Base-by-base conservation (phyloP, 2,329 filamentous ascomycete genomes). In the Penicillium sp. region DNA sequence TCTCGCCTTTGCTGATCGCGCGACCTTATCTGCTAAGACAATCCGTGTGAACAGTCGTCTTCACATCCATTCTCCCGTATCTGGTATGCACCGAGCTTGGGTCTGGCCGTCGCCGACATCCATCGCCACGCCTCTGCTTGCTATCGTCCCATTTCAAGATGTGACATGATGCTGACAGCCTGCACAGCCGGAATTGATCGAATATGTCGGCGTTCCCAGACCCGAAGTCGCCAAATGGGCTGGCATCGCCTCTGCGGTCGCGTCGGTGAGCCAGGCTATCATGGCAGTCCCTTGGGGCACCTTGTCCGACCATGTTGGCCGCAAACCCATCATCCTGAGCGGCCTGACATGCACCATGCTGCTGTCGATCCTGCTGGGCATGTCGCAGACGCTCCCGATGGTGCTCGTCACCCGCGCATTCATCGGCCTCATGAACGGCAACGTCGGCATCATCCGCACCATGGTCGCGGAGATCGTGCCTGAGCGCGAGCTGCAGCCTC, bases 391-490 rank as follows among this genome's bases (percentile, higher is more conserved):
- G 48, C 68, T 97, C 7, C 68, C 80, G 3, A 90, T 93, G 86
- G 86, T 90, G 1, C 83, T 98, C 27, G 63, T 75, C 3, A 78
- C 87, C 9, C 80, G 91, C 58, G 84, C 81, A 5, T 70, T 96
- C n/a, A 79, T 87, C 53, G 91, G 93, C 2, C 76, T 83, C 7
- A 83, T 86, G 30, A 96, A 95, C 59, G 93, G 91, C 38, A 97
- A 96, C 59, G 84, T 91, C n/a, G 86, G 93, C 1, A 96, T 96
- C 47, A 84, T 96, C 48, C 74, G 90, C 50, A 94, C 88, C 11
- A 88, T 93, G 71, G 89, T 96, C 2, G 91, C 91, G 0, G 91
- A 96, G 64, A 82, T 96, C 76, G 89, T 95, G 2, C 86, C 88
- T 0, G 82, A 93, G 63, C 88, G 79, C 62, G 85, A 89, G 58